Percentiles rank a stretch among this genome's conserved stretches.
phyloP scores from a whole-genome alignment of 1,284 basidiomycete species.

The Takashimella koratensis region DNA sequence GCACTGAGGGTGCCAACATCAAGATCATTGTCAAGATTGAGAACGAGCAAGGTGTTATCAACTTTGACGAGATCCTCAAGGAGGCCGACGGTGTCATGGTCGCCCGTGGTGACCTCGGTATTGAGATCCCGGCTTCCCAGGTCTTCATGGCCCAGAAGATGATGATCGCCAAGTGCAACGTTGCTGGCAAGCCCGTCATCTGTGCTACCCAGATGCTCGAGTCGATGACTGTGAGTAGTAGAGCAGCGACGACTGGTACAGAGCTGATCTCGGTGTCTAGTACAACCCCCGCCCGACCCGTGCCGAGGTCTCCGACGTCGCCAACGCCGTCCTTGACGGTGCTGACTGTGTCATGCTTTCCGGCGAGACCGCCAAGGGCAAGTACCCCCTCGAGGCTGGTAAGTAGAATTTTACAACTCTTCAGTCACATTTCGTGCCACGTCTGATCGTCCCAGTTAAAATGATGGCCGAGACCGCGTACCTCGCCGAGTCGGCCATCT shows the following conservation, averaged over 20 bases:
- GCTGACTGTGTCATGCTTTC: conserved; percentile 99
- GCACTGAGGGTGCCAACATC: conserved; percentile 85
- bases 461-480: conserved; percentile 99
- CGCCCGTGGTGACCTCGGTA: conserved; percentile 94
- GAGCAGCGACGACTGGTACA: background rate
- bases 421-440: too few species aligned
- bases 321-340: conserved; percentile 94
- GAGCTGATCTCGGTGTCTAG: conserved; percentile 45
- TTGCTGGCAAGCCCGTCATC: conserved; percentile 94
- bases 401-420: too few species aligned
- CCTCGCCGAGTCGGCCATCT: conserved; percentile 88
- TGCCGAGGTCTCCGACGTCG: conserved; percentile 95
- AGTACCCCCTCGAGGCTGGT: conserved; percentile 90
- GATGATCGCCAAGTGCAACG: conserved; percentile 99
- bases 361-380: conserved; percentile 94
- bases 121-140: conserved; percentile 95
- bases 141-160: conserved; percentile 99
- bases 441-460: conserved; percentile 63
- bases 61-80: conserved; percentile 94
- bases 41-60: conserved; percentile 94
- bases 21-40: conserved; percentile 99
- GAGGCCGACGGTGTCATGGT: conserved; percentile 98
- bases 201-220: conserved; percentile 99
- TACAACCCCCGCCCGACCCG: conserved; percentile 96
- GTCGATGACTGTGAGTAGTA: conserved; percentile 79